Evolutionary conservation across 2,329 filamentous ascomycete species (phyloP).

Genomic region (Nothopassalora personata): DNA sequence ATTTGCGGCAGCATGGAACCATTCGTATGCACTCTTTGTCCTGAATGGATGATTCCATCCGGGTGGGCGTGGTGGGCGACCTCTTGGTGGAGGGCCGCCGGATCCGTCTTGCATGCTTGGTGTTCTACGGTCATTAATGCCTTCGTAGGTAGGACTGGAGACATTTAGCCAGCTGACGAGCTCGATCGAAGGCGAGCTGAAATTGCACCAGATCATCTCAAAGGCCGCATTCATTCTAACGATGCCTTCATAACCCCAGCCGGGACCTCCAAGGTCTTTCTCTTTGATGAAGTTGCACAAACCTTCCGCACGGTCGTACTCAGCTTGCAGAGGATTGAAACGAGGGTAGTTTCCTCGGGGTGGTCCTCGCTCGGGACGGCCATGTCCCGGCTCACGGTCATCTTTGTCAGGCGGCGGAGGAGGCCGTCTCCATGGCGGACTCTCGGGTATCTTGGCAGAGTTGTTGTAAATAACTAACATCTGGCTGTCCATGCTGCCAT

Average conservation of each 20-base stretch:
- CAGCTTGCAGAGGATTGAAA: conserved; percentile 38
- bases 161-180: conserved; percentile 45
- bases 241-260: conserved; percentile 52
- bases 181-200: conserved; percentile 43
- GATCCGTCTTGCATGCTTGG: no score
- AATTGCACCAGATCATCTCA: conserved; percentile 63
- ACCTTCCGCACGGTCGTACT: conserved; percentile 46
- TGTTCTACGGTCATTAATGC: no score
- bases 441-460: conserved; percentile 36
- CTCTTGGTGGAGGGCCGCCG: no score
- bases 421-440: background rate
- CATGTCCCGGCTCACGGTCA: background rate
- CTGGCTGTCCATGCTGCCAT: conserved; percentile 44
- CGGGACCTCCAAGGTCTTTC: conserved; percentile 39
- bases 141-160: conserved; percentile 35
- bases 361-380: background rate
- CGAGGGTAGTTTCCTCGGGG: background rate
- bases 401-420: background rate
- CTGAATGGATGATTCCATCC: background rate
- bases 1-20: no score
- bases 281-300: conserved; percentile 45
- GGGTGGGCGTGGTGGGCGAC: background rate
- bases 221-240: conserved; percentile 64
- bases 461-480: conserved; percentile 47
- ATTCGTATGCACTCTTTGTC: no score